These are phyloP conservation scores for Stentor roeselii DNA, from an alignment of 73 alveolate genomes.

Conservation along the genomic window DNA sequence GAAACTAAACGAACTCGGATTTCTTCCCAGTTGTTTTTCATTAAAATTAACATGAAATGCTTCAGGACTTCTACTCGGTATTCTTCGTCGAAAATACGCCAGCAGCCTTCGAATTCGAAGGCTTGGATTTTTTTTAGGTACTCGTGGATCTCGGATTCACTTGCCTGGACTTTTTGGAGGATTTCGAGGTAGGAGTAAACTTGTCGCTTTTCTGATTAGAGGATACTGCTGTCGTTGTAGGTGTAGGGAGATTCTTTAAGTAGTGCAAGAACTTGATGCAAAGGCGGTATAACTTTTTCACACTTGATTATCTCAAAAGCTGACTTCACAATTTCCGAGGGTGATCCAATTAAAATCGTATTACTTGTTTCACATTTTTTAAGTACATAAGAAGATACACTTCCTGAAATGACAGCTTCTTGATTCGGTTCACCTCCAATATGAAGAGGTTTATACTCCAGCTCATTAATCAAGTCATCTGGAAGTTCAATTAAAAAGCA, in stretches of 20 bases:
- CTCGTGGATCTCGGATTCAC: background rate
- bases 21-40: slow-evolving; percentile 6
- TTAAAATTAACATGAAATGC: background rate
- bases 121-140: background rate
- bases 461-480: background rate
- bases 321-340: background rate
- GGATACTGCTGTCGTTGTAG: background rate
- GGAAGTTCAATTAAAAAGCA: background rate
- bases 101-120: background rate
- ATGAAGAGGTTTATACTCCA: background rate
- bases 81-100: slow-evolving; percentile 18
- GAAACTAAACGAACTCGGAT: background rate
- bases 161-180: slow-evolving; percentile 5
- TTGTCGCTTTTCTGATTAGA: background rate
- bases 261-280: background rate
- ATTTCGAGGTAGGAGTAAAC: background rate
- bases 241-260: slow-evolving; percentile 21
- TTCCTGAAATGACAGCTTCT: slow-evolving; percentile 10
- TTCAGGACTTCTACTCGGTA: background rate
- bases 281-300: slow-evolving; percentile 21
- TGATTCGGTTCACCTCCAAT: background rate
- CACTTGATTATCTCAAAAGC: background rate
- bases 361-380: slow-evolving; percentile 5
- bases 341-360: background rate
- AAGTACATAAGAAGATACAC: background rate